These are phyloP conservation scores for Colletotrichum paranaense DNA, from an alignment of 2,329 filamentous ascomycete species.

Conservation along the genomic window DNA sequence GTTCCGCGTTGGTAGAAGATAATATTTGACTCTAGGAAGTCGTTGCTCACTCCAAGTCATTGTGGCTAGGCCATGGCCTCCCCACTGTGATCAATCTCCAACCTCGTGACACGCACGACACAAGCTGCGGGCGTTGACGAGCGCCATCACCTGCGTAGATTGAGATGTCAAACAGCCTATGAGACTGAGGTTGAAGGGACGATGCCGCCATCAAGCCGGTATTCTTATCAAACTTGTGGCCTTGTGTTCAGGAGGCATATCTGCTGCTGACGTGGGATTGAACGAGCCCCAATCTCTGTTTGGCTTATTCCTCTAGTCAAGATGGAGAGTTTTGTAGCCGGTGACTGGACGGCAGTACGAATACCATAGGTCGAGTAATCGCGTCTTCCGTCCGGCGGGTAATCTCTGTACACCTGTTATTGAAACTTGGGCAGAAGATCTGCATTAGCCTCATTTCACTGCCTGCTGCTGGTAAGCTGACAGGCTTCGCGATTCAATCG, in stretches of 20 bases:
- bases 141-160: no score
- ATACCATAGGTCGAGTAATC: not conserved
- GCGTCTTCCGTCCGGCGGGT: not conserved
- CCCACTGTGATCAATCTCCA: not conserved
- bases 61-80: not conserved
- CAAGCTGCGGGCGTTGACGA: not conserved
- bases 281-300: not conserved
- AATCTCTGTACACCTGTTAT: not conserved
- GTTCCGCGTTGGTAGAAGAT: not conserved
- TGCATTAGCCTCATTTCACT: not conserved
- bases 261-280: conserved; percentile 16
- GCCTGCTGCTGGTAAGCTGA: conserved; percentile 18
- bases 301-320: not conserved
- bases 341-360: not conserved
- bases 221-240: not conserved
- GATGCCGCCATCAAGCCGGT: not conserved
- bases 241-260: not conserved
- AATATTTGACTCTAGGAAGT: not conserved
- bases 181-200: no score
- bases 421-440: not conserved
- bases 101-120: not conserved
- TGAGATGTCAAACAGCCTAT: not conserved
- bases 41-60: not conserved
- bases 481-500: not conserved
- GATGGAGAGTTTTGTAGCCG: not conserved